Conservation (phyloP, 306 rosid species). For the Prinsepia uniflora region DNA sequence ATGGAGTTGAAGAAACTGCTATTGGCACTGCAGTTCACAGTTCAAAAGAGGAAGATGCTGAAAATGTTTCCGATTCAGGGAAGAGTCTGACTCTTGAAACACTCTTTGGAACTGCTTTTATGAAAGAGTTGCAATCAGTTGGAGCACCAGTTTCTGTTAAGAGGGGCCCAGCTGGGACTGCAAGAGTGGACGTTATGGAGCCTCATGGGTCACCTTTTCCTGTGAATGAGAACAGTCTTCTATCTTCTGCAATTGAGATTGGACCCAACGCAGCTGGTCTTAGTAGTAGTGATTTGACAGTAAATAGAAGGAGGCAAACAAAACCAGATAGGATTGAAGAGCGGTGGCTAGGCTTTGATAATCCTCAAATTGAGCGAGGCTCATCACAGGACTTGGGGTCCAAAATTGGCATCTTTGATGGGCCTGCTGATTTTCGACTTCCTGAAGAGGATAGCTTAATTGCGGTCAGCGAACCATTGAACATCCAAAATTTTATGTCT, state of each 20-base stretch:
- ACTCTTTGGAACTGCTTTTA: conserved; percentile 93
- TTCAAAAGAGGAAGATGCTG: conserved; percentile 49
- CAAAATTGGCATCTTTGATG: conserved; percentile 48
- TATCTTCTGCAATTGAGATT: conserved; percentile 36
- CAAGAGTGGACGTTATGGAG: conserved; percentile 53
- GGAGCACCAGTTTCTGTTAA: conserved; percentile 96
- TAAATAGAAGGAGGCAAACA: conserved; percentile 45
- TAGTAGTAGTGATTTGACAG: conserved; percentile 35
- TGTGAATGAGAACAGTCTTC: conserved; percentile 37
- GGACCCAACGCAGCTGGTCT: conserved; percentile 38
- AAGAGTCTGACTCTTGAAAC: conserved; percentile 76
- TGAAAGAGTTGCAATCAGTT: conserved; percentile 92
- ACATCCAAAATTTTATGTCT: conserved; percentile 49
- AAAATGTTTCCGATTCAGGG: conserved; percentile 44
- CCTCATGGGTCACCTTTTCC: conserved; percentile 47
- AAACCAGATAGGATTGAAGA: conserved; percentile 49
- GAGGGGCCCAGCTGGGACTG: conserved; percentile 56
- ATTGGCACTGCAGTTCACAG: conserved; percentile 32
- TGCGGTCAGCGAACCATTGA: conserved; percentile 43
- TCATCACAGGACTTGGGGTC: conserved; percentile 46
- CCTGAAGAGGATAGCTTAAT: conserved; percentile 81
- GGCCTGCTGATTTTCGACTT: conserved; percentile 51
- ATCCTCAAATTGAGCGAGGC: conserved; percentile 50
- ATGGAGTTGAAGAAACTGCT: conserved; percentile 35
- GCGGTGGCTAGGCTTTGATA: conserved; percentile 52